Evolutionary conservation across 441 rosid genomes (phyloP).

Genomic region (Pelargonium myrrhifolium): DNA sequence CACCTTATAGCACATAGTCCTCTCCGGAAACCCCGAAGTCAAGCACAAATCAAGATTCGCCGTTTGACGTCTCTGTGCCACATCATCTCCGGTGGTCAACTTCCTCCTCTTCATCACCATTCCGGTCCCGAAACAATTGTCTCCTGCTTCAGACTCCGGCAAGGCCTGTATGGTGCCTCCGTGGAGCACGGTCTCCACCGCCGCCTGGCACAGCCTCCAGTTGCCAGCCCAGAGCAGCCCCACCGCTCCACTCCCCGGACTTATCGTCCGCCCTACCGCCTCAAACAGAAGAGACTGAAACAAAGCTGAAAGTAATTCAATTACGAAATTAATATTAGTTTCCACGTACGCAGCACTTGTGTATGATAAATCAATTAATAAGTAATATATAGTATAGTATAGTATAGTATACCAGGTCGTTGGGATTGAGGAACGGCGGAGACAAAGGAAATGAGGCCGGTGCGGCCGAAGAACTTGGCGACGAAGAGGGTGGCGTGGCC

Average conservation of each 20-base stretch:
- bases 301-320: conserved; percentile 30
- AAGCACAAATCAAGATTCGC: conserved; percentile 31
- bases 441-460: conserved; percentile 41
- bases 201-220: conserved; percentile 41
- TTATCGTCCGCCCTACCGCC: conserved; percentile 41
- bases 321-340: too few species aligned
- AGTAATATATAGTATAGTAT: too few species aligned
- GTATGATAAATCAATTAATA: too few species aligned
- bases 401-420: too few species aligned
- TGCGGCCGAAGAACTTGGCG: conserved; percentile 50
- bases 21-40: conserved; percentile 16
- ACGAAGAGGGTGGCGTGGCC: conserved; percentile 45
- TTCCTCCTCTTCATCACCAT: conserved; percentile 21
- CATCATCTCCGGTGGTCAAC: conserved; percentile 10
- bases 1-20: background rate
- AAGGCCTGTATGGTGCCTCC: conserved; percentile 38
- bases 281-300: conserved; percentile 40
- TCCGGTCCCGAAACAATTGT: conserved; percentile 19
- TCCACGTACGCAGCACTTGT: too few species aligned
- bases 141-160: conserved; percentile 27
- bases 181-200: conserved; percentile 37
- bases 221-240: conserved; percentile 48
- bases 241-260: conserved; percentile 48
- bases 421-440: conserved; percentile 35
- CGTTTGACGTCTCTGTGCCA: background rate